These are phyloP conservation scores for Alternaria triticimaculans DNA, from an alignment of 2,329 filamentous ascomycete genomes.

Conservation along the genomic window DNA sequence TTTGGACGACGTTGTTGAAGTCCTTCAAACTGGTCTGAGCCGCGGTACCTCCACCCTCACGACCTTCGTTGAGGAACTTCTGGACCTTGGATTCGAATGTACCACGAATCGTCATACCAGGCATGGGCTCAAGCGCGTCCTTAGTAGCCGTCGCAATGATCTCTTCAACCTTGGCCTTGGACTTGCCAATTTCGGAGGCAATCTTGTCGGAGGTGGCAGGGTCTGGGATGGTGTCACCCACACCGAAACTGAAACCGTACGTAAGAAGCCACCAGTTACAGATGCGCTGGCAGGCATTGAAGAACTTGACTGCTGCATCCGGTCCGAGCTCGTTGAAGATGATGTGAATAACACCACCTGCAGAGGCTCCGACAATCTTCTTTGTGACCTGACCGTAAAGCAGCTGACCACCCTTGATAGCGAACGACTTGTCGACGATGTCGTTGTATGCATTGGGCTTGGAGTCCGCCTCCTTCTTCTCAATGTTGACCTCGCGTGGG, in stretches of 20 bases:
- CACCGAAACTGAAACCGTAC: slow-evolving; percentile 96
- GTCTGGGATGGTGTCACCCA: slow-evolving; percentile 97
- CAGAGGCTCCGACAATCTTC: slow-evolving; percentile 89
- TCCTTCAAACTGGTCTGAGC: slow-evolving; percentile 94
- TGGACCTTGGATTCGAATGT: slow-evolving; percentile 98
- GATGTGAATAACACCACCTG: slow-evolving; percentile 91
- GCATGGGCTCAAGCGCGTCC: slow-evolving; percentile 88
- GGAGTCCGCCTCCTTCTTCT: slow-evolving; percentile 65
- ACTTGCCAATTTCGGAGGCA: slow-evolving; percentile 77
- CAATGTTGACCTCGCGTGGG: slow-evolving; percentile 80
- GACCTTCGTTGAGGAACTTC: slow-evolving; percentile 89
- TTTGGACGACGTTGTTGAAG: slow-evolving; percentile 94
- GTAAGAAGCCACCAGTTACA: slow-evolving; percentile 98
- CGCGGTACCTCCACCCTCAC: slow-evolving; percentile 93
- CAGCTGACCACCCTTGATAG: slow-evolving; percentile 86
- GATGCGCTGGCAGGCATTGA: slow-evolving; percentile 93
- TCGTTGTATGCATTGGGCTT: slow-evolving; percentile 63
- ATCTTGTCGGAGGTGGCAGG: slow-evolving; percentile 83
- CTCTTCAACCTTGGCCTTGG: slow-evolving; percentile 80
- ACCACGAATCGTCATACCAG: slow-evolving; percentile 98
- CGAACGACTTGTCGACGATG: slow-evolving; percentile 75
- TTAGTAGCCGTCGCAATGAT: slow-evolving; percentile 81
- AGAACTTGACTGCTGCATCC: slow-evolving; percentile 87
- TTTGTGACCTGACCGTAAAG: slow-evolving; percentile 92
- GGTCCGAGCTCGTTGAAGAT: slow-evolving; percentile 95